These are phyloP conservation scores for Dictyophora rubrovolvata DNA, from an alignment of 768 basidiomycete species.

Conservation along the genomic window DNA sequence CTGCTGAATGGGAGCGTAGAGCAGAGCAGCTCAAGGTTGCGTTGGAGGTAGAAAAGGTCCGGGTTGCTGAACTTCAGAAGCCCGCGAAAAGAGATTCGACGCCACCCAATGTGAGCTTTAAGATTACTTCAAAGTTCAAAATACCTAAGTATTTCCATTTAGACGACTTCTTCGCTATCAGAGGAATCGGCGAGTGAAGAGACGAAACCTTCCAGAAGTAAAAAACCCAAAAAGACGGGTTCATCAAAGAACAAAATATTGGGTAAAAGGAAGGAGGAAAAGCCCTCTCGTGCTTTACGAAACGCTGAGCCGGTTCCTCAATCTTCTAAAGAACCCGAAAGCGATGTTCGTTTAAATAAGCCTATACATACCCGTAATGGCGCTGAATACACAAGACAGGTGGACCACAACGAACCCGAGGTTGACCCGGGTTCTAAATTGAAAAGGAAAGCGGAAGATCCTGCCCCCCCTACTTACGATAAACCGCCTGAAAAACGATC, in stretches of 20 bases:
- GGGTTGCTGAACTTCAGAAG: conserved; percentile 14
- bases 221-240: too few species aligned
- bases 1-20: conserved; percentile 25
- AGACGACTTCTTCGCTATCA: too few species aligned
- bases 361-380: too few species aligned
- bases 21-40: conserved; percentile 36
- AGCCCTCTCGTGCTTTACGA: too few species aligned
- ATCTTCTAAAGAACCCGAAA: too few species aligned
- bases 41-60: conserved; percentile 28
- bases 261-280: too few species aligned
- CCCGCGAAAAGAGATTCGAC: conserved; percentile 12
- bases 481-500: conserved; percentile 15
- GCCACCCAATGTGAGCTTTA: neutral
- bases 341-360: too few species aligned
- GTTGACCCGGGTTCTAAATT: neutral
- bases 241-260: too few species aligned
- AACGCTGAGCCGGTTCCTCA: too few species aligned
- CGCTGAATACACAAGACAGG: conserved; percentile 4
- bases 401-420: conserved; percentile 1
- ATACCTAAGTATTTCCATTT: neutral
- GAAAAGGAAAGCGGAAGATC: neutral
- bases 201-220: too few species aligned
- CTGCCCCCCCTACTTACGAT: conserved; percentile 12
- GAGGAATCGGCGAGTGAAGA: too few species aligned
- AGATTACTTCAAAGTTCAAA: neutral